These are phyloP conservation scores for Blastocystis sp. DNA, from an alignment of 352 stramenopile species.

Conservation along the genomic window DNA sequence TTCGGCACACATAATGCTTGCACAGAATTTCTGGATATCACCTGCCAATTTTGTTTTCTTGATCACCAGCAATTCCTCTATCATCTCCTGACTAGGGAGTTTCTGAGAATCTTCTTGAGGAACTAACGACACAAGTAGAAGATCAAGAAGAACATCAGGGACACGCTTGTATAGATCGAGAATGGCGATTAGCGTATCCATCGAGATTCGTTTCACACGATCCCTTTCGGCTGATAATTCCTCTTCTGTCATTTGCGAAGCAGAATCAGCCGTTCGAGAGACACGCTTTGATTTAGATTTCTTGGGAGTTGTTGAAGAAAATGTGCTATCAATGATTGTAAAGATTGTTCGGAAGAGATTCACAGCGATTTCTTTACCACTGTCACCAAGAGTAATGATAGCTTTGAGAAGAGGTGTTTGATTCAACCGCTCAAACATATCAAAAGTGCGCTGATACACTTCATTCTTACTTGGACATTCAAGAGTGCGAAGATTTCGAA, in stretches of 20 bases:
- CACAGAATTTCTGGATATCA: background rate
- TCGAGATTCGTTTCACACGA: background rate
- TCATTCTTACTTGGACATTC: background rate
- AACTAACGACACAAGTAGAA: background rate
- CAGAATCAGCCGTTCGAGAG: background rate
- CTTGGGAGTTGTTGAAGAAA: background rate
- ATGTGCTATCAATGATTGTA: background rate
- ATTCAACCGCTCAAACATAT: background rate
- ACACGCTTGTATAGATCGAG: slow-evolving; percentile 20
- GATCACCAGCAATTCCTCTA: background rate
- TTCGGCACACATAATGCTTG: background rate
- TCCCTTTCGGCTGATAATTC: background rate
- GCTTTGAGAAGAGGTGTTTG: background rate
- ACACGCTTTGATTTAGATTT: background rate
- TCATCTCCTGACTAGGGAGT: background rate
- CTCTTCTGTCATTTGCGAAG: background rate
- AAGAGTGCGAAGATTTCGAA: background rate
- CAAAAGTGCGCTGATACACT: background rate
- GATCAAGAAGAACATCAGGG: background rate
- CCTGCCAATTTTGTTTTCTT: background rate
- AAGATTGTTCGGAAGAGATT: background rate
- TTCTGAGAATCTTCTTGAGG: background rate
- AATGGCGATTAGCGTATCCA: background rate
- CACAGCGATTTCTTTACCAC: background rate
- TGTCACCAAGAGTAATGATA: background rate